phyloP scores from a whole-genome alignment of 2,329 filamentous ascomycete species.

The Colletotrichum plurivorum region DNA sequence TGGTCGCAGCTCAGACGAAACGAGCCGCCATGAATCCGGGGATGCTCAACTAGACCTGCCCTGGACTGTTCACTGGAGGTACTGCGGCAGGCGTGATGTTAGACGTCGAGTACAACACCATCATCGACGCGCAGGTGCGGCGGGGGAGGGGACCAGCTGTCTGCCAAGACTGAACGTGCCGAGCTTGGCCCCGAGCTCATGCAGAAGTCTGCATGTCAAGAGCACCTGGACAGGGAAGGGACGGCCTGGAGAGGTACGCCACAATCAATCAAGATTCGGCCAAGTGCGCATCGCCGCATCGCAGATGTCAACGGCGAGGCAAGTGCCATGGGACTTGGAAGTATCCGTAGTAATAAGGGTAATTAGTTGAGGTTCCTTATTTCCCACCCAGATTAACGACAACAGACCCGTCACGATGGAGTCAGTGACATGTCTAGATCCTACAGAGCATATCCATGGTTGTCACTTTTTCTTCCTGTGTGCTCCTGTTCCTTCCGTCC shows the following conservation, averaged over 20 bases:
- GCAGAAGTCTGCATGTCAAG: conserved; percentile 37
- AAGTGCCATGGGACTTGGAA: too few species aligned
- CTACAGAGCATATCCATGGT: too few species aligned
- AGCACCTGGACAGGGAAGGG: background rate
- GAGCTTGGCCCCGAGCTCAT: conserved; percentile 40
- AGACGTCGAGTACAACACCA: background rate
- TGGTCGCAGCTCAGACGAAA: too few species aligned
- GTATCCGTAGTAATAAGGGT: too few species aligned
- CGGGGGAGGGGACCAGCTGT: conserved; percentile 27
- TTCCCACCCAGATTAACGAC: too few species aligned
- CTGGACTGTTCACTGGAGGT: too few species aligned
- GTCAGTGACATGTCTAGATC: too few species aligned
- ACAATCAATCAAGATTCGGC: background rate
- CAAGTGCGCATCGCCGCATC: background rate
- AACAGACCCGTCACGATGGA: too few species aligned
- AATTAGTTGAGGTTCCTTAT: too few species aligned
- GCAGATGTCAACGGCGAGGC: background rate
- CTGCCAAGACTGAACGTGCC: conserved; percentile 36
- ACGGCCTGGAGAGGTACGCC: too few species aligned
- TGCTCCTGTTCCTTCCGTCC: background rate
- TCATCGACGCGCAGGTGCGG: conserved; percentile 21
- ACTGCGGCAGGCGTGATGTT: too few species aligned
- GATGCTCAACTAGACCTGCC: background rate
- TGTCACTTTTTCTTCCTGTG: background rate
- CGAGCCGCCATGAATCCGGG: background rate